Conservation (phyloP, 805 yeast species). For the Candida ulmi region DNA sequence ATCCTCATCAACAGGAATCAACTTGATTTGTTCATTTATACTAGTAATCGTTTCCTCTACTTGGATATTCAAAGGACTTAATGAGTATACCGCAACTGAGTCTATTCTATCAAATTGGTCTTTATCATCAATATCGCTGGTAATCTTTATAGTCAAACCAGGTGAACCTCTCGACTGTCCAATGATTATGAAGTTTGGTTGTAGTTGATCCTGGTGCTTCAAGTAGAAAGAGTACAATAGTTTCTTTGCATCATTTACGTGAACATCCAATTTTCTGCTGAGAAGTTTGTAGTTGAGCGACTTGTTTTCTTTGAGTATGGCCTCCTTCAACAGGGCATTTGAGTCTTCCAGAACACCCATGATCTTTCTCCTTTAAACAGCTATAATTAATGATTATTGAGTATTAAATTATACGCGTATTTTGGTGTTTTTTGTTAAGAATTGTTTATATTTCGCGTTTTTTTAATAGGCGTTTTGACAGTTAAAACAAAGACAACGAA, state of each 20-base stretch:
- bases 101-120: conserved; percentile 25
- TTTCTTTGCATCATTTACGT: conserved; percentile 33
- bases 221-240: conserved; percentile 33
- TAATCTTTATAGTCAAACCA: conserved; percentile 16
- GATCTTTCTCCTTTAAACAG: too few relatives aligned
- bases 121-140: conserved; percentile 22
- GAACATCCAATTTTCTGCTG: conserved; percentile 34
- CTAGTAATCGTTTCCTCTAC: conserved; percentile 13
- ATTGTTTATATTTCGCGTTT: too few relatives aligned
- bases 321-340: conserved; percentile 1
- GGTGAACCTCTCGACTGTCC: conserved; percentile 25
- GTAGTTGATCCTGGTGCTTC: conserved; percentile 29
- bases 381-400: too few relatives aligned
- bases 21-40: conserved; percentile 7
- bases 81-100: conserved; percentile 35
- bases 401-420: too few relatives aligned
- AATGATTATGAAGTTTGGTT: conserved; percentile 36
- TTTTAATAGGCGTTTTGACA: too few relatives aligned
- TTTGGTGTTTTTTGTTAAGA: not conserved
- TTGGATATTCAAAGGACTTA: conserved; percentile 20
- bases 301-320: conserved; percentile 10
- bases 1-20: conserved; percentile 6
- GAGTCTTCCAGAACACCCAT: conserved; percentile 8
- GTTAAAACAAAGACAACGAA: too few relatives aligned
- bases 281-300: conserved; percentile 37